phyloP scores from a whole-genome alignment of 768 basidiomycete species.

The Strobilomyces dryophilus region DNA sequence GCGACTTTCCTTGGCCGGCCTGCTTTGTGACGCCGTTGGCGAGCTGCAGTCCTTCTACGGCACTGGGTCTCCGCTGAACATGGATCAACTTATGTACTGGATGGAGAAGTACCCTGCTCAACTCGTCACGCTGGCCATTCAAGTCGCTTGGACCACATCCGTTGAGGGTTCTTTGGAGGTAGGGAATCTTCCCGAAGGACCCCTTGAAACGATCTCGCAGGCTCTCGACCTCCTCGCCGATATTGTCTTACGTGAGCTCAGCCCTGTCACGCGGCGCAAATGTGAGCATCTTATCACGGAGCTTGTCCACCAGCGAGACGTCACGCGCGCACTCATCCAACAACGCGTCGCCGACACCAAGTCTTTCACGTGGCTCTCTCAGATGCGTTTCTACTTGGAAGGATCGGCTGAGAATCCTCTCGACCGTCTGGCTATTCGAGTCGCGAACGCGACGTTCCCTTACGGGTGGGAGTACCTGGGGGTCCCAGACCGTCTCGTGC shows the following conservation, averaged over 20 bases:
- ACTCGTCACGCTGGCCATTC: constrained; percentile 90
- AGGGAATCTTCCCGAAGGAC: constrained; percentile 50
- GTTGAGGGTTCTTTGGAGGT: constrained; percentile 70
- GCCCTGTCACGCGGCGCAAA: constrained; percentile 89
- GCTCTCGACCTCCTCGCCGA: constrained; percentile 95
- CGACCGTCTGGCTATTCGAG: constrained; percentile 73
- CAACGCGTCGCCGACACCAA: constrained; percentile 59
- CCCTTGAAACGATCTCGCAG: constrained; percentile 72
- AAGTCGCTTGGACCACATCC: constrained; percentile 89
- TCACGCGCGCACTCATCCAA: constrained; percentile 74
- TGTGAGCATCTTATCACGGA: constrained; percentile 99
- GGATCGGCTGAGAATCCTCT: constrained; percentile 65
- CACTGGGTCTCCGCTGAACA: constrained; percentile 51
- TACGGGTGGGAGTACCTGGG: constrained; percentile 99
- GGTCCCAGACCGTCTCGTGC: constrained; percentile 93
- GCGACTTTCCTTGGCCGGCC: constrained; percentile 80
- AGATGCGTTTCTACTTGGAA: constrained; percentile 98
- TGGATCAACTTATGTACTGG: constrained; percentile 79
- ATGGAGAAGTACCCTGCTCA: constrained; percentile 95
- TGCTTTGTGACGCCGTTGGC: constrained; percentile 73
- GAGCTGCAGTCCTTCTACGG: constrained; percentile 83
- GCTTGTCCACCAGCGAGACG: constrained; percentile 96
- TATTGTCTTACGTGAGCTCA: constrained; percentile 87
- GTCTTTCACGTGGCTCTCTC: constrained; percentile 90
- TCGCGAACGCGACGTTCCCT: constrained; percentile 89